A percentile compares a stretch with the other conserved stretches of the same genome.
phyloP scores from a whole-genome alignment of 1,139 yeast species.

The Pneumocystis sp. region DNA sequence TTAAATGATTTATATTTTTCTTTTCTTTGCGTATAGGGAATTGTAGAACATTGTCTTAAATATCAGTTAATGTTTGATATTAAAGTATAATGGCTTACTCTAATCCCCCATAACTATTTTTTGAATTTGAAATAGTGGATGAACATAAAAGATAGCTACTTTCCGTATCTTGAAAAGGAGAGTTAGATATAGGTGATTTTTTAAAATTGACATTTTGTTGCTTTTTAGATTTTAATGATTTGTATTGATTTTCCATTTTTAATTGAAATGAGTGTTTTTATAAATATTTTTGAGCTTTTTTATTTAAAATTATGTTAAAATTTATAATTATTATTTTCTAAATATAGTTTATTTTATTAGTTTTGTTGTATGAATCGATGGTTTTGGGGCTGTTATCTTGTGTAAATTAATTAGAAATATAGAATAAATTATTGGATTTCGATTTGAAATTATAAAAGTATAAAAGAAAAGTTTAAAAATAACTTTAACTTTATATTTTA shows the following conservation, averaged over 20 bases:
- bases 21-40: background rate
- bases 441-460: no score
- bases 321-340: background rate
- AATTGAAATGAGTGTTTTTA: background rate
- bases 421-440: background rate
- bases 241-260: background rate
- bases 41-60: background rate
- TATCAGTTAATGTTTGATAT: background rate
- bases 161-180: background rate
- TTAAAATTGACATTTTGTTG: background rate
- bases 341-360: background rate
- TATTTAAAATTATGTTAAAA: background rate
- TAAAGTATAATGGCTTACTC: background rate
- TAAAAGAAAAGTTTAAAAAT: no score
- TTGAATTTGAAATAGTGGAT: background rate
- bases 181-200: background rate
- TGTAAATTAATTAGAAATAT: background rate
- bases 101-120: background rate
- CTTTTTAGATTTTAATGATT: background rate
- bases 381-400: background rate
- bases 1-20: background rate
- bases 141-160: background rate
- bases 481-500: no score
- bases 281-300: background rate
- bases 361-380: background rate